Evolutionary conservation across 2,329 filamentous ascomycete species (phyloP), one percentile per base, ranked within the genome.

Genomic region (Capronia coronata): DNA sequence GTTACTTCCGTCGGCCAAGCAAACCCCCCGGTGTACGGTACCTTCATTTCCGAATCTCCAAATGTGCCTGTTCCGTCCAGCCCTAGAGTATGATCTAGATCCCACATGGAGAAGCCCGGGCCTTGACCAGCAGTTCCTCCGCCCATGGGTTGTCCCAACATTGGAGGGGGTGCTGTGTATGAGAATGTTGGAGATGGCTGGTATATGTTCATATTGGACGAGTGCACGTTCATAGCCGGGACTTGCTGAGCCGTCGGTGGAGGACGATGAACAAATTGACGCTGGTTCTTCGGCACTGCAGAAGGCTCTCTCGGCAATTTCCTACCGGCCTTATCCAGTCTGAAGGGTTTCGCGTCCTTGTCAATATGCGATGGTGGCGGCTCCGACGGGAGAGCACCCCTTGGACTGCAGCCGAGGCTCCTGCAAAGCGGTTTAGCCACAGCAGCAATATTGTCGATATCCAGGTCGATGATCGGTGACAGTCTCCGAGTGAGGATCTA

Each of bases 401-500:
- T 14, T 2, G 19, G 19, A 14, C 14, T 40, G 29, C 11, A 23
- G 25, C 16, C n/a, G 25, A 32, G 22, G n/a, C 22, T 25, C n/a
- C 38, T 43, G 40, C 48, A 54, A 16, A 39, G 38, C 19, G 39
- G 35, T 14, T 32, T 34, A 10, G 43, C 49, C 16, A 37, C 29
- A 14, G n/a, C 23, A 2, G 42, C 39, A 30, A 55, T 49, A 13
- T 45, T 21, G 16, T 55, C 53, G 13, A 56, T 30, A 19, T 53
- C 47, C 19, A 56, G 32, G 23, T 54, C 42, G 21, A 54, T 43
- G 1, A 39, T 50, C 37, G 48, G 51, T 7, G 47, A 46, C 3
- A 56, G 50, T 34, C 47, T 25, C 25, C 42, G 44, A 25, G 45
- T 44, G 7, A 56, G 50, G 11, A 51, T 43, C 41, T 54, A 25